Conservation (phyloP, 2,329 filamentous ascomycete species). For the Coniella lustricola region DNA sequence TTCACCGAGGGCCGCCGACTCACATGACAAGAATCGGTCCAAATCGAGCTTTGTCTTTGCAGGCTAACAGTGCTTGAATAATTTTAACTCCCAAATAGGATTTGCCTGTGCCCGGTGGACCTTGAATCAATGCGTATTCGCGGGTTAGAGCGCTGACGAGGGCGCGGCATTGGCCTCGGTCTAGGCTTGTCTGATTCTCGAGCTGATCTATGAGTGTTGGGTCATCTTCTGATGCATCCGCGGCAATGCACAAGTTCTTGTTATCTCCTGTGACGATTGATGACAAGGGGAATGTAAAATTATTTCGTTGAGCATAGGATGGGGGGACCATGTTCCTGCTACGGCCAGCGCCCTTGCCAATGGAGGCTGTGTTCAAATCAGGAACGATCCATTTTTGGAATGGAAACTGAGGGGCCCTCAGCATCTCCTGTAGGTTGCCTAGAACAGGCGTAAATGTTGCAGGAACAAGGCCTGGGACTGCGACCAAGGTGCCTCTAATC, state of each 20-base stretch:
- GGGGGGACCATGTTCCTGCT: no score
- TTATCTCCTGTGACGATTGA: conserved; percentile 23
- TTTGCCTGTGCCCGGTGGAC: conserved; percentile 66
- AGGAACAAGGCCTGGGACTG: no score
- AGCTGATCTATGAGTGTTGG: conserved; percentile 20
- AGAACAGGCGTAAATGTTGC: no score
- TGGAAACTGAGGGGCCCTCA: no score
- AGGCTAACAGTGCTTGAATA: conserved; percentile 46
- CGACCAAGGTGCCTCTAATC: no score
- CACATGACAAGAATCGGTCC: conserved; percentile 47
- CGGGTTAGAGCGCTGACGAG: conserved; percentile 45
- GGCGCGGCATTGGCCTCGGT: conserved; percentile 43
- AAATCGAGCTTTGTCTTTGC: conserved; percentile 30
- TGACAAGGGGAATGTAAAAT: no score
- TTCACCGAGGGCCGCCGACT: no score
- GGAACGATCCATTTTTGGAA: no score
- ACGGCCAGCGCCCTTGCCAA: no score
- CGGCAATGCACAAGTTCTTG: conserved; percentile 16
- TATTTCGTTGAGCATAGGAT: no score
- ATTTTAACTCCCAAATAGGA: conserved; percentile 52
- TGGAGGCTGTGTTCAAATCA: no score
- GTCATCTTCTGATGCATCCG: conserved; percentile 5
- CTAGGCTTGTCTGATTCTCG: conserved; percentile 42
- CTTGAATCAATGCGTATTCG: conserved; percentile 57
- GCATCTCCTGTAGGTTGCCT: no score